Base-by-base conservation (phyloP, 495 filamentous ascomycete genomes). In the Friedmanniomyces endolithicus region DNA sequence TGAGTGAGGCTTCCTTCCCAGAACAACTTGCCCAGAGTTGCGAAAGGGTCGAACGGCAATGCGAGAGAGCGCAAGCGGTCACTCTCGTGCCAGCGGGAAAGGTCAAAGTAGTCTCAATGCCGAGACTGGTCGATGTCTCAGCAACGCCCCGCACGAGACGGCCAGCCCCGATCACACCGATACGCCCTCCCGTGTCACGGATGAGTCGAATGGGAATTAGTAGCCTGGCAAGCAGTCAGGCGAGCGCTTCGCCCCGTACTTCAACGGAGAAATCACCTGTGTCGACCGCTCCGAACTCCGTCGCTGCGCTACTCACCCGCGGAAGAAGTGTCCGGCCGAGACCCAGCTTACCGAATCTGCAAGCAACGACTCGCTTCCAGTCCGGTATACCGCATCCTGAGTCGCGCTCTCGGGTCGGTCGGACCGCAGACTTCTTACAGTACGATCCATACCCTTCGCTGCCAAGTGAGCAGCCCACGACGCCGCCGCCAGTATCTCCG, bases 31-130 rank as follows among this genome's bases (percentile, higher is more conserved):
- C 53, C 24, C 24, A 44, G 12, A 60, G 14, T n/a, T 51, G 48
- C 40, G 17, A 40, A n/a, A 3, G 8, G 6, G 29, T 55, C 25
- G 39, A 63, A 37, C 52, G 52, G 35, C 60, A 48, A 52, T 62
- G 59, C 51, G 46, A 16, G 33, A 39, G 35, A 39, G 60, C 60
- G 20, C 52, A 56, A 27, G 52, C 53, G 14, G 49, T 63, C 16
- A 49, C 27, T 6, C n/a, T 63, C 7, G 56, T 59, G 14, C 52
- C 56, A 11, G 56, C 55, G 3, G 60, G 60, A 25, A 55, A 57
- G 25, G 52, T 52, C 1, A 59, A 50, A 24, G 53, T 63, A 8
- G 57, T 63, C 35, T 48, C 37, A 6, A 50, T 59, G 51, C 60
- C 57, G 8, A 56, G 40, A 23, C 11, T 53, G 22, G 35, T 56